Evolutionary conservation across 164 flowering plant genomes (phyloP).

Genomic region (Houttuynia cordata): DNA sequence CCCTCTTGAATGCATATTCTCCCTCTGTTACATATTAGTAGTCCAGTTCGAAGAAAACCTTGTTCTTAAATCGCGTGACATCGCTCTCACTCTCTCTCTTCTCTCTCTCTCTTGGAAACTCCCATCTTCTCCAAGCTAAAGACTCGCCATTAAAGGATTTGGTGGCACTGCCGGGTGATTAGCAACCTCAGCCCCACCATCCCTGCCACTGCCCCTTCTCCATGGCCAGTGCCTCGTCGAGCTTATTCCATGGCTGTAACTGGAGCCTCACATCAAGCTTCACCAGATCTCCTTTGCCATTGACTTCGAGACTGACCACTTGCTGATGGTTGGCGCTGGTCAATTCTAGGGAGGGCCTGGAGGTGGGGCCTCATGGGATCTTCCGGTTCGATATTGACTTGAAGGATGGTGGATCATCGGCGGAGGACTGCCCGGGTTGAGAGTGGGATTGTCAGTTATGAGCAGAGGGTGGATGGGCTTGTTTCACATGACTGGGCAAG

Average conservation of each 20-base stretch:
- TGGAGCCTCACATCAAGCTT: conserved; percentile 27
- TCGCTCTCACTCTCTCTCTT: no score
- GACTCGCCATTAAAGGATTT: no score
- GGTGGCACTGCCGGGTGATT: no score
- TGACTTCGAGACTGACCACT: conserved; percentile 6
- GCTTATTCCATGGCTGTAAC: conserved; percentile 18
- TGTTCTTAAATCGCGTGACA: no score
- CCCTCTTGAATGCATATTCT: no score
- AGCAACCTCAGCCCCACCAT: conserved; percentile 13
- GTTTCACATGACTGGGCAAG: conserved; percentile 37
- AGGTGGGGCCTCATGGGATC: conserved; percentile 12
- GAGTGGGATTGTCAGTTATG: conserved; percentile 40
- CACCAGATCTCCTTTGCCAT: conserved; percentile 24
- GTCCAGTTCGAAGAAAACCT: no score
- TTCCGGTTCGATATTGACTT: no score
- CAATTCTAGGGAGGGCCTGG: conserved; percentile 11
- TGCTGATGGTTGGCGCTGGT: conserved; percentile 2
- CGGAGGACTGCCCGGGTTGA: conserved; percentile 15
- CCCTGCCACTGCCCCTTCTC: conserved; percentile 29
- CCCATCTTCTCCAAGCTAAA: no score
- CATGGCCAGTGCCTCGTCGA: conserved; percentile 22
- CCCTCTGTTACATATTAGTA: no score
- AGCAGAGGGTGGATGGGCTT: conserved; percentile 36
- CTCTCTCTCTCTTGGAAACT: no score
- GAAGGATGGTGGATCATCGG: neutral